These are phyloP conservation scores for Helotiales sp. DNA, from an alignment of 2,329 filamentous ascomycete species.

Conservation along the genomic window DNA sequence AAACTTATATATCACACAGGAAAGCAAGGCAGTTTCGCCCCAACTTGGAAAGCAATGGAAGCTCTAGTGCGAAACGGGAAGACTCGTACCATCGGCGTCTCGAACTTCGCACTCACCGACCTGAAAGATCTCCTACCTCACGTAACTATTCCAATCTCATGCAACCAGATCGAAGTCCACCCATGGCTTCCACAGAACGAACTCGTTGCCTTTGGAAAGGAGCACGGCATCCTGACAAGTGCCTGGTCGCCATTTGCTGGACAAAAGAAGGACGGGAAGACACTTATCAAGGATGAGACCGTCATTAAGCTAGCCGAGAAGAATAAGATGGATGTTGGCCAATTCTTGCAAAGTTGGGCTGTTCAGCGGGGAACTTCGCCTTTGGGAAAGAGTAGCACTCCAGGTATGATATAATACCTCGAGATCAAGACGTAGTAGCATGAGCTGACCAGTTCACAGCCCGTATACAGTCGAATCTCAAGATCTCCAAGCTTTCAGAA, in stretches of 20 bases:
- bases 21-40: slow-evolving; percentile 58
- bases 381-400: slow-evolving; percentile 67
- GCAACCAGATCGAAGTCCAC: slow-evolving; percentile 38
- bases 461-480: slow-evolving; percentile 46
- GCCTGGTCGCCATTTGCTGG: slow-evolving; percentile 66
- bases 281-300: slow-evolving; percentile 53
- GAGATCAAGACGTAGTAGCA: not conserved
- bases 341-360: slow-evolving; percentile 69
- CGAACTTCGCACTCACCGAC: slow-evolving; percentile 40
- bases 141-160: slow-evolving; percentile 45
- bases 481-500: slow-evolving; percentile 10
- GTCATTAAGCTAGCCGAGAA: slow-evolving; percentile 62
- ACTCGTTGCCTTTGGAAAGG: slow-evolving; percentile 27
- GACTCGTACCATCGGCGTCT: slow-evolving; percentile 29
- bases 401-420: slow-evolving; percentile 25
- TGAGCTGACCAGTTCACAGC: slow-evolving; percentile 15
- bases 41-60: slow-evolving; percentile 36
- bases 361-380: slow-evolving; percentile 66
- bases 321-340: slow-evolving; percentile 57
- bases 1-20: slow-evolving; percentile 42
- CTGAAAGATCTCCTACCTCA: slow-evolving; percentile 50
- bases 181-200: slow-evolving; percentile 29
- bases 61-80: slow-evolving; percentile 30
- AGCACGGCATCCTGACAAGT: slow-evolving; percentile 51
- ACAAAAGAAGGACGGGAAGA: slow-evolving; percentile 60